Base-by-base conservation (phyloP, 2,329 filamentous ascomycete genomes). In the Alternaria triticimaculans region DNA sequence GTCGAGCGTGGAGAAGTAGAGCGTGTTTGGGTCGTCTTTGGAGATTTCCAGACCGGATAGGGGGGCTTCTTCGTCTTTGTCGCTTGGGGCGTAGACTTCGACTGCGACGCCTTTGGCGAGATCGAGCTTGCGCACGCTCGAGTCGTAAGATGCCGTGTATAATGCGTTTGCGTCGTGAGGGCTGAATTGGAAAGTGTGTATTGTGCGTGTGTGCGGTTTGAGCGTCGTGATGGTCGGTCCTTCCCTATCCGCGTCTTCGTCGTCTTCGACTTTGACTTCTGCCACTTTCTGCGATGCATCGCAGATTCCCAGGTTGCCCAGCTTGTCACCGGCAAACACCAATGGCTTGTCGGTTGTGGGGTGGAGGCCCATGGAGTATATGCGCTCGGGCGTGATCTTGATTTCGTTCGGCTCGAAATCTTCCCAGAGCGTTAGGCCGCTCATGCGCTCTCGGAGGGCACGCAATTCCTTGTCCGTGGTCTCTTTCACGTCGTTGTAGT, bases 291-390 rank as follows among this genome's bases (percentile, higher is more conserved):
- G 93, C 0, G 92, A 94, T 1, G 90, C 94, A 76, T 99, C 95
- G 58, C 97, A 95, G 1, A 99, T 88, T 0, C 96, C 96, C 62
- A 98, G 85, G 23, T 93, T 92, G 1, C 96, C 95, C 68, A 96
- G 87, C 78, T 99, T 99, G 74, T 99, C 96, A 11, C 95, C 95
- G 0, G 95, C 95, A 76, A 99, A 96, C 2, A 98, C 87, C 3
- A 99, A 84, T 0, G 94, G 89, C 73, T 98, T 98, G 3, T 94
- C 89, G 62, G 89, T 85, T 0, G 90, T 94, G 0, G 96, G 96
- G 73, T 99, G 96, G 71, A 99, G 95, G 0, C 90, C 89, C 72
- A 98, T 88, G 0, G 92, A 87, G 75, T 98, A 99, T 48, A 74
- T 73, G 50, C 72, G 69, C 63, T 74, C 66, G 28, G 65, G 65